Base-by-base conservation (phyloP, 306 rosid species). In the Acacia melanoxylon region DNA sequence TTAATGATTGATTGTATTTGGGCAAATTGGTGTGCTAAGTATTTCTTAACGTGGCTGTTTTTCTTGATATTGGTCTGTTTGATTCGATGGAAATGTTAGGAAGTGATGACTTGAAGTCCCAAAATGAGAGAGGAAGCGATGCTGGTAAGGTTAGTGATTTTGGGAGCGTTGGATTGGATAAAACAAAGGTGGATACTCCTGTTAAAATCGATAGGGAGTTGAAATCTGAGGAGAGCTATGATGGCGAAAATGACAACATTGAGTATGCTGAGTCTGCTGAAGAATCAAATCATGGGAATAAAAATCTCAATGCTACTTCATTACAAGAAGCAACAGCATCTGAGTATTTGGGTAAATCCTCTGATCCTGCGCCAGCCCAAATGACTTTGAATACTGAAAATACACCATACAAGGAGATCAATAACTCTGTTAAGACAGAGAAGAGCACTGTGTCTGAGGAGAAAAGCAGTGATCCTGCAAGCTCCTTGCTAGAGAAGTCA, bases 111-210 rank as follows among this genome's bases (percentile, higher is more conserved):
- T 79, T 75, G 82, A 90, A 86, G 86, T 86, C 90, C 71, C 91
- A 82, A 74, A 91, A 92, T 80, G 95, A 85, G 77, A 94, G 82
- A 80, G 92, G 89, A 72, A 90, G 88, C 79, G 96, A 90, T 85
- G 88, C 89, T 73, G 91, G 90, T 54, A 91, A 89, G 76, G 83
- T 78, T 77, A 58, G 78, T 62, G 88, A 68, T 66, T 72, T 49
- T 11, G 85, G 84, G 77, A 70, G n/a, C 45, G 72, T 4, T 25
- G 80, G 78, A 78, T 71, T 44, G 6, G 78, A 56, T 24, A 86
- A 80, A n/a, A 75, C 73, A 68, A 75, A 83, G 37, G 85, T 77
- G n/a, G 75, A 66, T 35, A 51, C 49, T 31, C 84, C 25, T 82
- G 83, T 75, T 83, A 48, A 67, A 73, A 78, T 81, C 44, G 92